These are phyloP conservation scores for Lactuca saligna DNA, from an alignment of 129 eudicot species.

Conservation along the genomic window DNA sequence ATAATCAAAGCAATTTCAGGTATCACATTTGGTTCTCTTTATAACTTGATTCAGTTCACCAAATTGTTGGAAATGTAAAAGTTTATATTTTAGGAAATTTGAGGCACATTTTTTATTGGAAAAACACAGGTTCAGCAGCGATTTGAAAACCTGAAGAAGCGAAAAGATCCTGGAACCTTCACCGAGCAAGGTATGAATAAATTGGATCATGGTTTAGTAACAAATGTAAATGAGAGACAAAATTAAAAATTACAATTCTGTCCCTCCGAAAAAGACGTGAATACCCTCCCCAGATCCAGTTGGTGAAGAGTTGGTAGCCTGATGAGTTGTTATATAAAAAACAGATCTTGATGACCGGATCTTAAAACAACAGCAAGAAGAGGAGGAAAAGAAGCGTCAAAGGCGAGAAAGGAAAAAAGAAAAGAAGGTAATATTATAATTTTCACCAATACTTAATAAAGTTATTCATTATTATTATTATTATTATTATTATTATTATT, in stretches of 20 bases:
- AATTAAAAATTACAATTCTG: no score
- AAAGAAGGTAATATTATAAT: conserved; percentile 54
- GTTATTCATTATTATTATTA: no score
- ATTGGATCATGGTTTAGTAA: background rate
- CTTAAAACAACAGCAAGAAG: conserved; percentile 89
- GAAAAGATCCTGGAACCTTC: conserved; percentile 82
- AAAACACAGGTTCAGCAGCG: conserved; percentile 75
- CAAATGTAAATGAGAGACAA: background rate
- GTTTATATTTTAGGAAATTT: conserved; percentile 5
- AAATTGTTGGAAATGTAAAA: conserved; percentile 9
- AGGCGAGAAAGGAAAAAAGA: conserved; percentile 90
- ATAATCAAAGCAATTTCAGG: background rate
- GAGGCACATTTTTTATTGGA: conserved; percentile 3
- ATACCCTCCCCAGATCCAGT: no score
- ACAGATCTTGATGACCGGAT: conserved; percentile 90
- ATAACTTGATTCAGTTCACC: background rate
- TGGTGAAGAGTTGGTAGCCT: conserved; percentile 15
- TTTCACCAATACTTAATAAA: background rate
- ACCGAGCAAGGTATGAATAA: conserved; percentile 72
- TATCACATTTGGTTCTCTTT: background rate
- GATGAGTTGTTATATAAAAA: conserved; percentile 7
- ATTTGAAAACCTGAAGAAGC: conserved; percentile 90
- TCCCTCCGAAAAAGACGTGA: no score
- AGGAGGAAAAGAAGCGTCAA: conserved; percentile 93
- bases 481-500: no score